Evolutionary conservation across 23 red algal genomes (phyloP), one percentile per base, ranked within the genome.

Genomic region (Cyanidioschyzon merolae): DNA sequence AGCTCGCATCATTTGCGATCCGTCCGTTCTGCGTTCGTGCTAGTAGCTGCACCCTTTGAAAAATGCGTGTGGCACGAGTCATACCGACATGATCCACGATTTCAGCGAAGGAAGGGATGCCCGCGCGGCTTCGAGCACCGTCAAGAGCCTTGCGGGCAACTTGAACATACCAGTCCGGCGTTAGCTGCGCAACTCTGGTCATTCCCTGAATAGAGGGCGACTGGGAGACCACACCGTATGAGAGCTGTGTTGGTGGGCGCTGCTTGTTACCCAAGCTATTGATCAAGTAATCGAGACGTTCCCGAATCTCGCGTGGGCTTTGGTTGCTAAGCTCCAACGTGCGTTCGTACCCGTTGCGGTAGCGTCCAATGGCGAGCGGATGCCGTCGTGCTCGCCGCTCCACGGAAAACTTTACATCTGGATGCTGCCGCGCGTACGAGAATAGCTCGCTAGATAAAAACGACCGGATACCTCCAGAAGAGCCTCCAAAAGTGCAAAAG

Each of bases 321-420:
- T 32, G 21, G 32, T 71, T 71, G n/a, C 32, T 71, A 7, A 71
- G n/a, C n/a, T 71, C 63, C 16, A 71, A 32, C 12, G 32, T 35
- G 2, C 63, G 63, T 35, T 71, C 63, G 29, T 71, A 71, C 12
- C 63, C 63, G 63, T 71, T 71, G 12, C n/a, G n/a, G 30, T 71
- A 71, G n/a, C 21, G n/a, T 32, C 63, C 63, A 3, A 71, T 32
- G 63, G 63, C 63, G n/a, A 71, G 2, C 12, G 63, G 63, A 27
- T 71, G 63, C n/a, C 29, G n/a, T 71, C 32, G 63, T 27, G 63
- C n/a, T 27, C 63, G 63, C 29, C 7, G 29, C 32, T 71, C 63
- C 12, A 71, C 63, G 12, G 21, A 32, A 35, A 71, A 71, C 32
- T 71, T 7, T 32, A 71, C 63, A 7, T 71, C 63, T 35, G 63